Conservation (phyloP, 805 yeast species). For the Blastobotrys robertii region DNA sequence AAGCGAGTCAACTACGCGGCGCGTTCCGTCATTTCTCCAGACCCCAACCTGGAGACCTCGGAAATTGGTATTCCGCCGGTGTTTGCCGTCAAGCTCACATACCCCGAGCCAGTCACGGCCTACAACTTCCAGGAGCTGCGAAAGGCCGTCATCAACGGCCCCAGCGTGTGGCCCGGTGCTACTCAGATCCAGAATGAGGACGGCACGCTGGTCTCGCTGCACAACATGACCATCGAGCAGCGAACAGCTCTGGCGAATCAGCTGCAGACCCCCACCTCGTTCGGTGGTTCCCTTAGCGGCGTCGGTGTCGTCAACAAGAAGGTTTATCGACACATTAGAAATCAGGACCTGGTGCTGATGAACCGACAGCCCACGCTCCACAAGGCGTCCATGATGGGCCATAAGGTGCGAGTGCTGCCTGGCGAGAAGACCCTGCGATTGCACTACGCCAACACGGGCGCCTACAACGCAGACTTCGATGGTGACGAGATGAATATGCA, state of each 20-base stretch:
- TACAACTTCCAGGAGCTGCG: conserved; percentile 85
- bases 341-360: conserved; percentile 94
- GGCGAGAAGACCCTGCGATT: conserved; percentile 94
- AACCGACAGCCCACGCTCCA: conserved; percentile 99
- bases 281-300: conserved; percentile 30
- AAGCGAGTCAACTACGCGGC: conserved; percentile 99
- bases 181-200: conserved; percentile 92
- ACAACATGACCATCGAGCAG: conserved; percentile 87
- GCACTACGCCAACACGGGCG: conserved; percentile 98
- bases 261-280: conserved; percentile 62
- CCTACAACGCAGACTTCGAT: conserved; percentile 97
- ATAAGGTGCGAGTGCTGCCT: conserved; percentile 90
- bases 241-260: conserved; percentile 93
- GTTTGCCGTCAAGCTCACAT: conserved; percentile 88
- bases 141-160: conserved; percentile 94
- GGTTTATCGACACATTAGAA: conserved; percentile 88
- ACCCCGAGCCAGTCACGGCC: conserved; percentile 96
- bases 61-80: conserved; percentile 99
- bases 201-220: conserved; percentile 69
- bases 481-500: conserved; percentile 99
- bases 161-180: conserved; percentile 99
- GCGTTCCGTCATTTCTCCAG: conserved; percentile 97
- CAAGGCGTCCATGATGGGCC: conserved; percentile 99
- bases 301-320: conserved; percentile 70
- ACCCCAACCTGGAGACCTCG: conserved; percentile 94